Percentiles rank a stretch among this genome's conserved stretches.
phyloP scores from a whole-genome alignment of 352 stramenopile genomes.

The Phytophthora multivora region DNA sequence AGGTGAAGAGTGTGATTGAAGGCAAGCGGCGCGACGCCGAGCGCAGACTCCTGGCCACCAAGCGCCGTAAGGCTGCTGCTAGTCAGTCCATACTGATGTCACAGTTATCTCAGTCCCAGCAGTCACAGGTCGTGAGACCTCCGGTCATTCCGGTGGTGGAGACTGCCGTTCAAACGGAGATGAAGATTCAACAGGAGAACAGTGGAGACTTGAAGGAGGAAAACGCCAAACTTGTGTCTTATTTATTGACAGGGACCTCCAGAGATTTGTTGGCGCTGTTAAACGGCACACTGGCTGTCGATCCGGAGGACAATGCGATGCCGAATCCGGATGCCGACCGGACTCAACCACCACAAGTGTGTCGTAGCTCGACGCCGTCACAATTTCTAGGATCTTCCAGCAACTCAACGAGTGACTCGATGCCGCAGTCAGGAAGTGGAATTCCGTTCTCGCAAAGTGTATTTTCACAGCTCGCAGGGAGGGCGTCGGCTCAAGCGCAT shows the following conservation, averaged over 20 bases:
- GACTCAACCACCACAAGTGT: slow-evolving; percentile 19
- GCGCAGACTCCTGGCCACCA: slow-evolving; percentile 65
- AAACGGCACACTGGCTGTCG: slow-evolving; percentile 22
- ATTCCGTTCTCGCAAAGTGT: slow-evolving; percentile 59
- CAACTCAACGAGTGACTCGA: slow-evolving; percentile 32
- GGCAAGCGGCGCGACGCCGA: slow-evolving; percentile 72
- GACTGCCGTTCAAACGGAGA: slow-evolving; percentile 48
- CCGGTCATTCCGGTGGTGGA: slow-evolving; percentile 25
- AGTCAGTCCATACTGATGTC: slow-evolving; percentile 50
- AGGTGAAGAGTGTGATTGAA: slow-evolving; percentile 62
- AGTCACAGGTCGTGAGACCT: slow-evolving; percentile 12
- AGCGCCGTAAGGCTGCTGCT: slow-evolving; percentile 58
- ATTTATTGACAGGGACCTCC: slow-evolving; percentile 41
- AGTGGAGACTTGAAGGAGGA: slow-evolving; percentile 30
- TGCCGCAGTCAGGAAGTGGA: slow-evolving; percentile 24
- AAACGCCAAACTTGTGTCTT: slow-evolving; percentile 46
- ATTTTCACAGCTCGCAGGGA: slow-evolving; percentile 55
- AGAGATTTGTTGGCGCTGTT: slow-evolving; percentile 38
- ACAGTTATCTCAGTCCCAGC: slow-evolving; percentile 23
- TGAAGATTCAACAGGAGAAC: background rate
- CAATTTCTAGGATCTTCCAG: slow-evolving; percentile 29
- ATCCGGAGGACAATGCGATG: background rate
- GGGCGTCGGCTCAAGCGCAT: slow-evolving; percentile 40
- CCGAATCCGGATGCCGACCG: slow-evolving; percentile 14
- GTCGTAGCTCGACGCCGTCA: slow-evolving; percentile 20